These are phyloP conservation scores for Escallonia rubra DNA, from an alignment of 129 eudicot genomes.

Conservation along the genomic window DNA sequence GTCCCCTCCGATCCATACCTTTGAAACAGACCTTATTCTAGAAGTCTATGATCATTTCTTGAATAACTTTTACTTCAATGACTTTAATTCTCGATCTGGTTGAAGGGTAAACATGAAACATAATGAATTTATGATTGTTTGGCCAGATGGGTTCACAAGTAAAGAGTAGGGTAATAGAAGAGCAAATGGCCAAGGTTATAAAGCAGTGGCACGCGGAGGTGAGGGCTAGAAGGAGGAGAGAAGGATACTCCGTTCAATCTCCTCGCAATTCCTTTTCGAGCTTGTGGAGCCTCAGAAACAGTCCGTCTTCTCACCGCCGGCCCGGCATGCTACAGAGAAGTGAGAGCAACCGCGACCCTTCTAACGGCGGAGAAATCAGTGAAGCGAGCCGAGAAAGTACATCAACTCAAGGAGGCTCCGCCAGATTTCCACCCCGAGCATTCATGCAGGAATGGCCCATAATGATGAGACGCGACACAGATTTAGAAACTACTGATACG, in stretches of 20 bases:
- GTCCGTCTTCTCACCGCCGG: not conserved
- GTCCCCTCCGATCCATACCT: no score
- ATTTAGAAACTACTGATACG: no score
- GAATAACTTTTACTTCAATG: no score
- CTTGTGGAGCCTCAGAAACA: slow-evolving; percentile 7
- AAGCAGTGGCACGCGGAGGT: slow-evolving; percentile 44
- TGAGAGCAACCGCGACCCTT: not conserved
- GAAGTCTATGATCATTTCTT: no score
- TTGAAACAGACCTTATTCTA: no score
- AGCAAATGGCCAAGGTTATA: slow-evolving; percentile 24
- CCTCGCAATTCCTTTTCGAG: slow-evolving; percentile 3
- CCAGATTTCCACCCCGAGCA: no score
- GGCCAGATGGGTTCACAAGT: slow-evolving; percentile 48
- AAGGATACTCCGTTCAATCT: slow-evolving; percentile 5
- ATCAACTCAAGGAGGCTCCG: no score
- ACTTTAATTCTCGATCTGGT: not conserved
- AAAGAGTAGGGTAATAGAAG: slow-evolving; percentile 26
- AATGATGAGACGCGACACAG: no score
- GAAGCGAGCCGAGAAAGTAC: not conserved
- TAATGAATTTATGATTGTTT: not conserved
- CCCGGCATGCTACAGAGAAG: not conserved
- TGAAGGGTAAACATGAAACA: not conserved
- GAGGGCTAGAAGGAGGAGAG: slow-evolving; percentile 21
- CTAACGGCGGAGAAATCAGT: not conserved
- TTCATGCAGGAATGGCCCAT: no score